These are phyloP conservation scores for Ogataea sp. DNA, from an alignment of 805 yeast species.

Conservation along the genomic window DNA sequence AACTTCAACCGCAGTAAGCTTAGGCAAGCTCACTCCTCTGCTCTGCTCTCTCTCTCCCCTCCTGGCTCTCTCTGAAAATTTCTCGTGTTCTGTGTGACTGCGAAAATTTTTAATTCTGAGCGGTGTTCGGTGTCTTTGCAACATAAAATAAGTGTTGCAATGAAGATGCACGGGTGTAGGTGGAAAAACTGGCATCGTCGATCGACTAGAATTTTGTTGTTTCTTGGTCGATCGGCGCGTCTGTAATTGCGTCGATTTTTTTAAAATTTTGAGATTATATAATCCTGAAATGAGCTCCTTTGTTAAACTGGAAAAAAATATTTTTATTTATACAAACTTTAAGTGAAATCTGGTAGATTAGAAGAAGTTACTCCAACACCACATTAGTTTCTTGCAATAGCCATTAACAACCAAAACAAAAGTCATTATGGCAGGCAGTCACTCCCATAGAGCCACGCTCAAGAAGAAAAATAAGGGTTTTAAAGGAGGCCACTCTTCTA, in stretches of 20 bases:
- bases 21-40: neutral
- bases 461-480: slow-evolving; percentile 84
- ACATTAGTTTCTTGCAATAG: no score
- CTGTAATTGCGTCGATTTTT: neutral
- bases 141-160: no score
- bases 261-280: neutral
- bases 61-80: neutral
- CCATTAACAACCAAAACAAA: no score
- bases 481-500: slow-evolving; percentile 86
- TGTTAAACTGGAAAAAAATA: no score
- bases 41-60: neutral
- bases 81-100: neutral
- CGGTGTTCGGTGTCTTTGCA: no score
- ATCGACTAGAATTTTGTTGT: neutral
- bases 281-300: no score
- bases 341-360: no score
- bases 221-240: neutral
- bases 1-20: neutral
- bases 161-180: neutral
- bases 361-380: no score
- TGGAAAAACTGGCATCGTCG: no score
- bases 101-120: no score
- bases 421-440: slow-evolving; percentile 48
- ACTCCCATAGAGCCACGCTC: slow-evolving; percentile 76
- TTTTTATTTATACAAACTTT: slow-evolving; percentile 1